These are phyloP conservation scores for Talaromyces funiculosus DNA, from an alignment of 2,329 filamentous ascomycete species.

Conservation along the genomic window DNA sequence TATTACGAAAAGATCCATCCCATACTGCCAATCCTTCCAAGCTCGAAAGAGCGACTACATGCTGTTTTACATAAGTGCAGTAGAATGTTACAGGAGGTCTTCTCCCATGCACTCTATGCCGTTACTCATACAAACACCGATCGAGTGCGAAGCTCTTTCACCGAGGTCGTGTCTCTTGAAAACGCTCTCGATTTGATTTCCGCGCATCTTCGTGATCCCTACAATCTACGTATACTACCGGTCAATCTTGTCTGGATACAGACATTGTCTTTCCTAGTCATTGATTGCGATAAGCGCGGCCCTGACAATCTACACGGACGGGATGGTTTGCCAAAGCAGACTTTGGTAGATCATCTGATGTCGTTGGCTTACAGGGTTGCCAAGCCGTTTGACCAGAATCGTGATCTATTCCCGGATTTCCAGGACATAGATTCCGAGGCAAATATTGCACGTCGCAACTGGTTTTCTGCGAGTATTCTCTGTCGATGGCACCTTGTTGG, in stretches of 20 bases:
- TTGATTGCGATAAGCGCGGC: constrained; percentile 39
- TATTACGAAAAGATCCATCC: constrained; percentile 40
- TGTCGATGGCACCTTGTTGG: constrained; percentile 39
- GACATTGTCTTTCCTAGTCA: constrained; percentile 36
- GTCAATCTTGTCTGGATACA: constrained; percentile 40
- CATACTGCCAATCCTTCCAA: constrained; percentile 37
- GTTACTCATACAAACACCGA: constrained; percentile 34
- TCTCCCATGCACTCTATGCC: constrained; percentile 36
- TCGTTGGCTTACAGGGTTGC: constrained; percentile 36
- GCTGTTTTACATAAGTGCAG: constrained; percentile 35
- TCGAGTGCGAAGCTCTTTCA: constrained; percentile 29
- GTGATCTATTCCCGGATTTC: constrained; percentile 29
- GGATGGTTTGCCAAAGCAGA: constrained; percentile 36
- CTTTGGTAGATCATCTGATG: constrained; percentile 35
- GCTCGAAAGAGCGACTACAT: constrained; percentile 33
- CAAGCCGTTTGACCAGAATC: constrained; percentile 35
- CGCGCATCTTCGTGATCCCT: constrained; percentile 34
- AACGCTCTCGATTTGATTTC: constrained; percentile 37
- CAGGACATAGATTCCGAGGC: constrained; percentile 37
- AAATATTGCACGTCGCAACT: constrained; percentile 36
- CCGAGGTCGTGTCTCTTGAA: constrained; percentile 33
- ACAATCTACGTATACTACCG: constrained; percentile 28
- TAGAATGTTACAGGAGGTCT: constrained; percentile 37
- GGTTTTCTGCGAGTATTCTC: constrained; percentile 36
- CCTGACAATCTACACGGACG: constrained; percentile 39